Percentiles rank a stretch among this genome's conserved stretches.
Evolutionary conservation across 257 asterid species (phyloP).

Genomic region (Solanum etuberosum): DNA sequence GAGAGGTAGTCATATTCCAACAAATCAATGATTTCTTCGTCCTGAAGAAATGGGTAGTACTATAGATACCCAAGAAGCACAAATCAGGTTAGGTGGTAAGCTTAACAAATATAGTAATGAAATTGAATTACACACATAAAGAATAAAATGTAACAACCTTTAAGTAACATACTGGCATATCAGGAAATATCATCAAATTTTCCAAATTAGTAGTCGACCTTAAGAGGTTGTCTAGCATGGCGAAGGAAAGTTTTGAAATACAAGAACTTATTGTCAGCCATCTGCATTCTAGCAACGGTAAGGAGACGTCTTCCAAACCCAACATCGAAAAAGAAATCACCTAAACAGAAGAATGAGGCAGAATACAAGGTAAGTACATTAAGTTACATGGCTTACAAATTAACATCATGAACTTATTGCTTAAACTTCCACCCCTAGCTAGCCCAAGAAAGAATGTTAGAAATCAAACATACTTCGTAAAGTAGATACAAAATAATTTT

Average conservation of each 20-base stretch:
- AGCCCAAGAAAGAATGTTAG: no score
- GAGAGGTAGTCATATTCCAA: not conserved
- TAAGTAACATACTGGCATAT: not conserved
- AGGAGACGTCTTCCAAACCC: not conserved
- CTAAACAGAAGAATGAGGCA: not conserved
- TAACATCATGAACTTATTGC: no score
- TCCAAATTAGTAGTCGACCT: not conserved
- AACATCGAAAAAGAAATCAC: not conserved
- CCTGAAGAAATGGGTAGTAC: not conserved
- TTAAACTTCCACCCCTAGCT: no score
- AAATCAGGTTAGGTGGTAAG: not conserved
- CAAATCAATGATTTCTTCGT: not conserved
- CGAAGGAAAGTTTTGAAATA: not conserved
- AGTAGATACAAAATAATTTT: no score
- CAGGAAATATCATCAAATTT: not conserved
- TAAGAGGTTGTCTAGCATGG: no score
- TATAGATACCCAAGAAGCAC: not conserved
- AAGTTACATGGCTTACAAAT: no score
- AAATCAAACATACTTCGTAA: no score
- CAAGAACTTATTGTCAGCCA: no score
- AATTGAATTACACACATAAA: not conserved
- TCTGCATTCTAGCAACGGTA: not conserved
- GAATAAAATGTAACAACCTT: not conserved
- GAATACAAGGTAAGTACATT: not conserved
- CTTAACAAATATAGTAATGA: not conserved